Percentiles rank a stretch among this genome's conserved stretches.
Conservation (phyloP, 176 grass and related monocot genomes). For the Triticum turgidum region DNA sequence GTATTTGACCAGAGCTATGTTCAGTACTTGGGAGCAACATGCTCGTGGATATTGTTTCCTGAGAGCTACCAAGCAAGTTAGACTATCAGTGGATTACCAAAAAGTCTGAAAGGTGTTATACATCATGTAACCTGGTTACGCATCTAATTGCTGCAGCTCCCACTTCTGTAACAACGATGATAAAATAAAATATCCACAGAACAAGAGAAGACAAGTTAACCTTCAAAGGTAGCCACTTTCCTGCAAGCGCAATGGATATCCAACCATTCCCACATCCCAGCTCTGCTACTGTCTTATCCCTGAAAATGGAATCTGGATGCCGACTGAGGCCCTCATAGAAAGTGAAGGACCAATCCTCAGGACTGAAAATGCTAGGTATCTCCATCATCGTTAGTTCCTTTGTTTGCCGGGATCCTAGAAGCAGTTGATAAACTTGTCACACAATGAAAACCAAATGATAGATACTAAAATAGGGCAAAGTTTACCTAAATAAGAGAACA, state of each 20-base stretch:
- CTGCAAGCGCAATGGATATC: conserved; percentile 93
- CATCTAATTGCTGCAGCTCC: too few species aligned
- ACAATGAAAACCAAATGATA: background rate
- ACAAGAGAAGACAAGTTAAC: conserved; percentile 6
- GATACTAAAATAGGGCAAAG: too few species aligned
- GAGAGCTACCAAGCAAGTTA: too few species aligned
- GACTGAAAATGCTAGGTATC: conserved; percentile 92
- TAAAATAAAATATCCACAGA: too few species aligned
- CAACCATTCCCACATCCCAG: conserved; percentile 85
- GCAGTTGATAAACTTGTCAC: conserved; percentile 27
- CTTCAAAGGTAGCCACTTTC: conserved; percentile 79
- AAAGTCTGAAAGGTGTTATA: too few species aligned
- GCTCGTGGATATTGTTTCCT: too few species aligned
- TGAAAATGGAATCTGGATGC: background rate
- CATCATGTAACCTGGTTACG: too few species aligned
- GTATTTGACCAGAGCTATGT: too few species aligned
- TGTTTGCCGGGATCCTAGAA: conserved; percentile 15
- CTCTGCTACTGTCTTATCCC: conserved; percentile 61
- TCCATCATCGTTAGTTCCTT: conserved; percentile 82
- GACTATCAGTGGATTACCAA: too few species aligned
- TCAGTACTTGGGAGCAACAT: too few species aligned
- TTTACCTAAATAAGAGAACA: too few species aligned
- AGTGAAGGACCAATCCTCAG: conserved; percentile 85
- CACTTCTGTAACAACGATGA: too few species aligned
- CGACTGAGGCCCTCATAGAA: conserved; percentile 92